These are phyloP conservation scores for Paxillus rubicundulus DNA, from an alignment of 768 basidiomycete species.

Conservation along the genomic window DNA sequence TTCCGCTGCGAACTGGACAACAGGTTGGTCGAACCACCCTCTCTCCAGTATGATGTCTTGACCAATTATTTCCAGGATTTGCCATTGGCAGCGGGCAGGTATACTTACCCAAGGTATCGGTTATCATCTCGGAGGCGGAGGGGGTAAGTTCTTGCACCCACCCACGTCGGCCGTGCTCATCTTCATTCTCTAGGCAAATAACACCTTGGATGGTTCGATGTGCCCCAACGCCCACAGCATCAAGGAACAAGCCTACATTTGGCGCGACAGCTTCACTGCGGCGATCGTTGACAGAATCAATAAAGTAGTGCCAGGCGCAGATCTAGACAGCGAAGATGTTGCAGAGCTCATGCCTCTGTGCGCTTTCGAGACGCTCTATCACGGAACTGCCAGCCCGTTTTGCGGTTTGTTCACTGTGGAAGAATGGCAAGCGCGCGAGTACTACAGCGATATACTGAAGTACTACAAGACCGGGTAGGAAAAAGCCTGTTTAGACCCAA, in stretches of 20 bases:
- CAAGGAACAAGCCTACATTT: slow-evolving; percentile 44
- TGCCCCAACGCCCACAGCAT: slow-evolving; percentile 57
- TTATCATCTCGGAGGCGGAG: slow-evolving; percentile 47
- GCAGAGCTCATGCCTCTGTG: slow-evolving; percentile 69
- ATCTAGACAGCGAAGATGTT: slow-evolving; percentile 53
- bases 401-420: slow-evolving; percentile 64
- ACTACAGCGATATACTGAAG: slow-evolving; percentile 70
- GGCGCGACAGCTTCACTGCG: slow-evolving; percentile 55
- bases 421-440: slow-evolving; percentile 70
- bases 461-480: slow-evolving; percentile 74
- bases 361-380: slow-evolving; percentile 73
- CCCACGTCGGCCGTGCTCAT: neutral
- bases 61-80: slow-evolving; percentile 48
- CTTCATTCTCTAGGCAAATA: slow-evolving; percentile 44
- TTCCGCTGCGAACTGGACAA: slow-evolving; percentile 69
- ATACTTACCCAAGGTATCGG: slow-evolving; percentile 48
- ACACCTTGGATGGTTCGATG: slow-evolving; percentile 65
- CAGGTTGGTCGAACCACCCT: slow-evolving; percentile 37
- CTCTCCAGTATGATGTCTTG: neutral
- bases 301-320: slow-evolving; percentile 56
- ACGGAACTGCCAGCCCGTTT: slow-evolving; percentile 54
- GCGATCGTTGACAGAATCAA: slow-evolving; percentile 61
- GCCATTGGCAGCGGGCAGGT: slow-evolving; percentile 45
- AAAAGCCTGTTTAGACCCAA: neutral
- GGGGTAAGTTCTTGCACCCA: slow-evolving; percentile 39